Base-by-base conservation (phyloP, 2,329 filamentous ascomycete genomes). In the Clarireedia hainanense region DNA sequence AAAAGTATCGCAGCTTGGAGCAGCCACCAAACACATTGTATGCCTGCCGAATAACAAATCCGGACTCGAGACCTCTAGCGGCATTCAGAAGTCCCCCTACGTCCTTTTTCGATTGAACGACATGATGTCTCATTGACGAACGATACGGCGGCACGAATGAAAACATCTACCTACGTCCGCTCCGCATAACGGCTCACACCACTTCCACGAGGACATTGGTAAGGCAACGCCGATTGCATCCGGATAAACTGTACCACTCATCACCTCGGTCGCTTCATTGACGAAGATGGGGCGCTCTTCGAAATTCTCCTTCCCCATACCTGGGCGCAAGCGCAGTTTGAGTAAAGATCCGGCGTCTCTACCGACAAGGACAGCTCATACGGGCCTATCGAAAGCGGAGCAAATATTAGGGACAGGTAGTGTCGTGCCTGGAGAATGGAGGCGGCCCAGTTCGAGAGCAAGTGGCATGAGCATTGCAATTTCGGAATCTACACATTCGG, bases 381-480 rank as follows among this genome's bases (percentile, higher is more conserved):
- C 36, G 17, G 60, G 57, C 45, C 50, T 67, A 9, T 69, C 67
- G 7, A 69, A 69, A 49, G 67, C 67, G 14, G 65, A 69, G 56
- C 55, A 66, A 37, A 59, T 69, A 36, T 49, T 69, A 14, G 67
- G 67, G 12, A 54, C 52, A 5, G 52, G 52, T 2, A 34, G 34
- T 14, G 26, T 39, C 10, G 52, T 40, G 15, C 24, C 63, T 63
- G n/a, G 61, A 60, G 20, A 62, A 43, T 66, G 64, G 61, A 65
- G 57, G 43, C 62, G 60, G 46, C 61, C 61, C 7, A 58, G 60
- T 9, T 64, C 62, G 24, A 69, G 68, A 48, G 70, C 72, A n/a
- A 73, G 71, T 61, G 69, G 69, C 46, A 70, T 74, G 61, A 72
- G 68, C 57, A 69, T 73, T 17, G 69, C 72, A n/a, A 68, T 72